Conservation (phyloP, 345 rosid species). For the Abelmoschus esculentus region DNA sequence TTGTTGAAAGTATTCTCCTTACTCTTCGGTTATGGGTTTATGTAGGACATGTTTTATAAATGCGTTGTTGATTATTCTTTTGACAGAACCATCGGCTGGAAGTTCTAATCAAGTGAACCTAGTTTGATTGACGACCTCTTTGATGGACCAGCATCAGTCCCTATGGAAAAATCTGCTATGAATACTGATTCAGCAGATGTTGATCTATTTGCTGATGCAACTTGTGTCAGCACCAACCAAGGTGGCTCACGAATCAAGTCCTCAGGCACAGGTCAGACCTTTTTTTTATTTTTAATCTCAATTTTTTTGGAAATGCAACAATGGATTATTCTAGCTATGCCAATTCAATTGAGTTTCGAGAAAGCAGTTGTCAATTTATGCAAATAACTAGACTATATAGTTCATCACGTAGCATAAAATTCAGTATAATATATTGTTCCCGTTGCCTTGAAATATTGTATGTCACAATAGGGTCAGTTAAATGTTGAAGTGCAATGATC, state of each 20-base stretch:
- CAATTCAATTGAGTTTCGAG: conserved; percentile 5
- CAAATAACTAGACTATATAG: background rate
- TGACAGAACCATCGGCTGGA: conserved; percentile 57
- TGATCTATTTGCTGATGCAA: conserved; percentile 95
- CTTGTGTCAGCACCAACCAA: conserved; percentile 69
- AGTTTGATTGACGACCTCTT: conserved; percentile 69
- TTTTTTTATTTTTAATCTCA: background rate
- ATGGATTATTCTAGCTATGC: background rate
- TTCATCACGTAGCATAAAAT: background rate
- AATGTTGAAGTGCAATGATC: background rate
- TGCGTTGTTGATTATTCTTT: conserved; percentile 14
- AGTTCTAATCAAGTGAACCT: conserved; percentile 54
- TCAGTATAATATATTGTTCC: background rate
- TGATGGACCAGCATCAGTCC: conserved; percentile 56
- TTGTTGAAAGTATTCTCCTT: background rate
- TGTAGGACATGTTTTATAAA: background rate
- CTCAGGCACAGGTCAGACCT: conserved; percentile 49
- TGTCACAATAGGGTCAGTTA: background rate
- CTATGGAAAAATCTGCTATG: conserved; percentile 40
- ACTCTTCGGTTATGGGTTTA: background rate
- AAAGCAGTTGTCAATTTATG: background rate
- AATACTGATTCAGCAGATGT: conserved; percentile 41
- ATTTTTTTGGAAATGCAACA: background rate
- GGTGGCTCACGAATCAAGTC: conserved; percentile 34
- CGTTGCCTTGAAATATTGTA: background rate